Evolutionary conservation across 2,329 filamentous ascomycete genomes (phyloP), one percentile per base, ranked within the genome.

Genomic region (Zymoseptoria crescenta): DNA sequence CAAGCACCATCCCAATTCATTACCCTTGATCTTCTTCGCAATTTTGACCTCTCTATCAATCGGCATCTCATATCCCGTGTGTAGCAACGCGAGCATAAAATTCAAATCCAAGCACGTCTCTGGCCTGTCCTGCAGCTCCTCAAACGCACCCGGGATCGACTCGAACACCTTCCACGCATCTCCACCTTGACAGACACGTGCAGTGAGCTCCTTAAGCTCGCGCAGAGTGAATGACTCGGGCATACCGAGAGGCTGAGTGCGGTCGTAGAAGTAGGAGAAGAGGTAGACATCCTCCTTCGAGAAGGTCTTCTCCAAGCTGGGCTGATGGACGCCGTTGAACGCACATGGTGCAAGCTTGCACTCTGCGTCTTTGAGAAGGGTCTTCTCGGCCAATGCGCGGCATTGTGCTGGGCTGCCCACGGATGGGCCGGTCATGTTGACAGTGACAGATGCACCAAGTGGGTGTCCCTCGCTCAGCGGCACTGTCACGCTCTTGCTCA

Each of bases 261-360:
- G 92, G 79, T 99, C 94, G 77, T 88, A 96, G 78, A 99, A 99
- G 82, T 96, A 99, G 29, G 90, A 96, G 77, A 99, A 93, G 67
- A 97, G 91, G 77, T 93, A 99, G 48, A 97, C 85, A 69, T 96
- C 92, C 75, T 97, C 93, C 63, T 82, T 83, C 27, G 89, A 80
- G 70, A 99, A 99, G 0, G 94, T 99, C 81, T 96, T 96, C 67
- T 85, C 86, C 53, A 99, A 82, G 21, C 88, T 87, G 8, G 94
- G 94, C 75, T 99, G 94, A 77, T 99, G 90, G 29, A 99, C 86
- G 64, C 94, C 94, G 74, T 96, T 96, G 85, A 99, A 99, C 1
- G 94, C 96, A 80, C 94, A 99, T n/a, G 94, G 94, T 0, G 89
- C 83, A 54, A 97, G 78, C 63, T 81, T 81, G 79, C 94, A 99